Conservation (phyloP, 2,329 filamentous ascomycete species). For the Metarhizium robertsii region DNA sequence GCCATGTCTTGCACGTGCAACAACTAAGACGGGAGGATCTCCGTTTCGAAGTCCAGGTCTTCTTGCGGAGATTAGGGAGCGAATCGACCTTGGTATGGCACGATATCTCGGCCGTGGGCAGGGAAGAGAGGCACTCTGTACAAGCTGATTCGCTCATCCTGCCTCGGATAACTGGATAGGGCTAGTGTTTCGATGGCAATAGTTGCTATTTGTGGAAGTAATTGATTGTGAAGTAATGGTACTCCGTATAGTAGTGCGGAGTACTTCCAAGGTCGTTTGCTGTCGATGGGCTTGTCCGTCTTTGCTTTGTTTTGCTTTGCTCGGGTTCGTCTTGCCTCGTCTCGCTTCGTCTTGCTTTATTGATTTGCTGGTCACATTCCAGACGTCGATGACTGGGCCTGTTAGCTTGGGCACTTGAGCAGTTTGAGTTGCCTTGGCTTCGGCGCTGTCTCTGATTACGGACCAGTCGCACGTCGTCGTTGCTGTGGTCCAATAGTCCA, state of each 20-base stretch:
- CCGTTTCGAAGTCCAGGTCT: neutral
- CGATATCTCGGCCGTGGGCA: neutral
- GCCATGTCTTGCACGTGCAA: neutral
- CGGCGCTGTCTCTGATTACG: constrained; percentile 4
- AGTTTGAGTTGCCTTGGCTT: neutral
- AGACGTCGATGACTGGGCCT: neutral
- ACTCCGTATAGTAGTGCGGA: neutral
- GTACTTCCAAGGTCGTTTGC: neutral
- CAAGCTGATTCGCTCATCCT: neutral
- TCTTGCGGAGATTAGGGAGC: neutral
- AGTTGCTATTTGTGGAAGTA: neutral
- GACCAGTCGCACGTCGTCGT: constrained; percentile 1
- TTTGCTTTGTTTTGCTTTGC: too few species aligned
- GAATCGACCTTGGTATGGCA: too few species aligned
- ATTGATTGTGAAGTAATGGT: neutral
- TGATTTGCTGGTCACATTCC: neutral
- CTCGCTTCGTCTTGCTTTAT: neutral
- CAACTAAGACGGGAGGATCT: neutral
- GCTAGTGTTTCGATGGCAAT: neutral
- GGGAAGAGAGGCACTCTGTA: neutral
- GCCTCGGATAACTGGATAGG: neutral
- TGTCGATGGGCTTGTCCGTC: neutral
- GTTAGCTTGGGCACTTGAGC: neutral
- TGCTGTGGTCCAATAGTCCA: neutral
- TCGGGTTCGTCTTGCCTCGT: neutral